Conservation (phyloP, 2,329 filamentous ascomycete genomes). For the Dactylellina haptotyla region DNA sequence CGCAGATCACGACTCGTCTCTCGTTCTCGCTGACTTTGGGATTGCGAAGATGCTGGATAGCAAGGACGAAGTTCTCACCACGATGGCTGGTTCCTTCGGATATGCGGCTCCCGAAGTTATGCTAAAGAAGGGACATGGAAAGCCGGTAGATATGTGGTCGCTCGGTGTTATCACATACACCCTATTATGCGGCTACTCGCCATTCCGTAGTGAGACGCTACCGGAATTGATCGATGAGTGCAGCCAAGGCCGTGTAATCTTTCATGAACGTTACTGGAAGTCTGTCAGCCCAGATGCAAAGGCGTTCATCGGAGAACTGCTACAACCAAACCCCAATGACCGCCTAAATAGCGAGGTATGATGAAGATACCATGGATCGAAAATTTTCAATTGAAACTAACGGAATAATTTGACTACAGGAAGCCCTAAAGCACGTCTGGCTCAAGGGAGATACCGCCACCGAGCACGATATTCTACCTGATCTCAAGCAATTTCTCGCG, state of each 20-base stretch:
- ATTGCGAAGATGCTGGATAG: conserved; percentile 97
- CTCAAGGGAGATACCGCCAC: conserved; percentile 89
- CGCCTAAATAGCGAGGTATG: conserved; percentile 80
- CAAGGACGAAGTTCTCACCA: conserved; percentile 90
- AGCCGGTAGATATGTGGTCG: conserved; percentile 99
- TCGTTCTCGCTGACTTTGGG: conserved; percentile 96
- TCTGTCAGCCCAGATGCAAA: conserved; percentile 96
- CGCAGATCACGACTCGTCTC: conserved; percentile 77
- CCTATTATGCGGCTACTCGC: conserved; percentile 95
- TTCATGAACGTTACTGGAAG: conserved; percentile 98
- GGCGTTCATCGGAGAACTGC: conserved; percentile 84
- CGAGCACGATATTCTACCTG: conserved; percentile 95
- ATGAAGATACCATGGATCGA: conserved; percentile 19
- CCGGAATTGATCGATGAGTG: conserved; percentile 95
- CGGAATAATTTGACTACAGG: conserved; percentile 64
- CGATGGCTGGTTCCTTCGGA: conserved; percentile 98
- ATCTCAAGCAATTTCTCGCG: conserved; percentile 93
- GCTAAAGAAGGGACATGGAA: conserved; percentile 96
- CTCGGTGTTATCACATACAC: conserved; percentile 99
- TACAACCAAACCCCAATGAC: conserved; percentile 80
- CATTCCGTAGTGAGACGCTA: conserved; percentile 94
- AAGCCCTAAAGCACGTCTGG: conserved; percentile 85
- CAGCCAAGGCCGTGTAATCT: conserved; percentile 81
- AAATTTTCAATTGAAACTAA: conserved; percentile 4
- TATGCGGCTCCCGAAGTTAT: conserved; percentile 98